These are phyloP conservation scores for Melanogaster broomeanus DNA, from an alignment of 768 basidiomycete genomes.

Conservation along the genomic window DNA sequence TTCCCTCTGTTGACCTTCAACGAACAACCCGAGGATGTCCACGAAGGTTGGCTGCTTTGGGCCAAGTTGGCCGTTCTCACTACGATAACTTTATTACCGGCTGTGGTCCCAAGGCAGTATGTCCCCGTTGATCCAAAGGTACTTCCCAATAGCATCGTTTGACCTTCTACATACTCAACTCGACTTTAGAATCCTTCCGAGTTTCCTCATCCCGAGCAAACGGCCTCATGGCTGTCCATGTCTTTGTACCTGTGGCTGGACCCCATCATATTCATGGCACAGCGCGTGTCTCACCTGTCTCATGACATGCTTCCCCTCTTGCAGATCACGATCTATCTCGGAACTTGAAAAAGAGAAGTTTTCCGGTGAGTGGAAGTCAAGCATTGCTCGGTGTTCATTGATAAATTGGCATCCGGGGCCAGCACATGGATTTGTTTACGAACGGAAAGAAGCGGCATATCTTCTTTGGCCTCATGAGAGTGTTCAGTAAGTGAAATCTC, in stretches of 20 bases:
- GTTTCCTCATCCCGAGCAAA: conserved; percentile 41
- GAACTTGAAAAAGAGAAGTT: conserved; percentile 34
- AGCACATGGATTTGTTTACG: conserved; percentile 31
- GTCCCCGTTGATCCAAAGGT: conserved; percentile 51
- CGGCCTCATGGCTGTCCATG: conserved; percentile 35
- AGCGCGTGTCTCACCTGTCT: conserved; percentile 45
- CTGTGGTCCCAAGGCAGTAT: conserved; percentile 58
- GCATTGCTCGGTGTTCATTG: neutral
- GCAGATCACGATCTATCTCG: conserved; percentile 47
- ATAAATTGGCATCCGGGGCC: neutral
- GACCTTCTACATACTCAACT: neutral
- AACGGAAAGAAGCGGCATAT: conserved; percentile 10
- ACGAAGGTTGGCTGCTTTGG: conserved; percentile 55
- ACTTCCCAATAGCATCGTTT: neutral
- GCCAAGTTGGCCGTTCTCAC: conserved; percentile 48
- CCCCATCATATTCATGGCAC: conserved; percentile 45
- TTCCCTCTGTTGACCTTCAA: conserved; percentile 60
- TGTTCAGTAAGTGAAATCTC: conserved; percentile 6
- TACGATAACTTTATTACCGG: conserved; percentile 51
- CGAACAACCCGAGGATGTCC: conserved; percentile 48
- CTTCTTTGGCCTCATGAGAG: conserved; percentile 15
- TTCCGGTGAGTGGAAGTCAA: conserved; percentile 26
- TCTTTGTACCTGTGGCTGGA: conserved; percentile 57
- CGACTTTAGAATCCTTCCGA: conserved; percentile 21
- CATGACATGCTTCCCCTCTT: conserved; percentile 46